Evolutionary conservation across 768 basidiomycete species (phyloP), one percentile per base, ranked within the genome.

Genomic region (Leccinum uliginosum): DNA sequence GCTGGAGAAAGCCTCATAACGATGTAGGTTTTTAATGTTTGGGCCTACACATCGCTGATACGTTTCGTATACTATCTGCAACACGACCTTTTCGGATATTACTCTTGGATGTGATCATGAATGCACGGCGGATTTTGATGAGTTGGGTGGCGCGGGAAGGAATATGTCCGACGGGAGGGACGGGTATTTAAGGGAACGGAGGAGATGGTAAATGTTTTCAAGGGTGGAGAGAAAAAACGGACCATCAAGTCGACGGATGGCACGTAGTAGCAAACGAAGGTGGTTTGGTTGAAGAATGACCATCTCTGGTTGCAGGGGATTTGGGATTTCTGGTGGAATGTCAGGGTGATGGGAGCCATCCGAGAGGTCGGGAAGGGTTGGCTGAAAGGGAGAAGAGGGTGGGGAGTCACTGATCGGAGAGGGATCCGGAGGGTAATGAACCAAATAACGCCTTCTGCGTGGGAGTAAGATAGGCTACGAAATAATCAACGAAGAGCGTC

Each of bases 11-110:
- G 91, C 84, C 64, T 84, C 82, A 70, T 98, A 95, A 62, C 86
- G 83, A 65, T 81, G 86, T 53, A 98, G 79, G 56, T 80, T 81
- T 52, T 83, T 82, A 17, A 94, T 83, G 64, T 90, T 84, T 0
- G 97, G 97, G 6, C 95, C 95, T 1, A 98, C 94, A 17, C 85
- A 84, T 26, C 97, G 84, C 66, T 98, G 93, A 66, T 99, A 98
- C 35, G 87, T 90, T 75, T 98, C 93, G 45, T 94, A 92, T 52
- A 90, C 78, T 49, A 96, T 81, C 43, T 87, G 85, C 75, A 85
- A 79, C 56, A 89, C 76, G 2, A 94, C 81, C 32, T 81, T 78
- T 48, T 83, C 76, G 0, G 85, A 87, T 26, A 94, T 67, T 3
- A 83, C 84, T 1, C 65, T 73, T 19, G 61, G 44, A 26, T 55